Conservation (phyloP, 73 alveolate genomes). For the Breviolum minutum region DNA sequence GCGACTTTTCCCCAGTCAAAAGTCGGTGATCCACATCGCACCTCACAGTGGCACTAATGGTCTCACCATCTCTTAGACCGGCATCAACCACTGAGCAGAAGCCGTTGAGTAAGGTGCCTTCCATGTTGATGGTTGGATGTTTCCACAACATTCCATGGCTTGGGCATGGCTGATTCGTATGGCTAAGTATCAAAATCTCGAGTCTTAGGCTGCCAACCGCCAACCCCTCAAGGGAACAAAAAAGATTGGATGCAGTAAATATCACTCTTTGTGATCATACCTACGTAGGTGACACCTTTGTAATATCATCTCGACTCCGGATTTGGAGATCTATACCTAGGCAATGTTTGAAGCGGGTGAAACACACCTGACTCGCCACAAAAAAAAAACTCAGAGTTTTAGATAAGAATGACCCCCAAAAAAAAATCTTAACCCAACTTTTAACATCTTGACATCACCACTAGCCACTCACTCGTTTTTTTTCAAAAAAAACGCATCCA, state of each 20-base stretch:
- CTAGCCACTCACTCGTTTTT: no score
- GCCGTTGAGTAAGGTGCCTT: conserved; percentile 33
- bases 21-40: neutral
- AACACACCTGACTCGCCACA: no score
- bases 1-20: neutral
- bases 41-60: conserved; percentile 56
- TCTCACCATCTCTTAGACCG: conserved; percentile 34
- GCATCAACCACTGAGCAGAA: neutral
- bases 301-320: neutral
- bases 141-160: neutral
- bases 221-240: no score
- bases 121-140: neutral
- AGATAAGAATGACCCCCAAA: no score
- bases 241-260: no score
- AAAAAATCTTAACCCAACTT: no score
- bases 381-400: no score
- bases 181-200: no score
- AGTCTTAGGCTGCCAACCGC: no score
- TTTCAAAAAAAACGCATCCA: neutral
- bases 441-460: no score
- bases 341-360: no score
- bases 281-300: neutral
- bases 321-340: neutral
- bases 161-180: neutral
- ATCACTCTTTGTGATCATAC: no score